A percentile compares a stretch with the other conserved stretches of the same genome.
phyloP scores from a whole-genome alignment of 768 basidiomycete species.

The Hericium coralloides region DNA sequence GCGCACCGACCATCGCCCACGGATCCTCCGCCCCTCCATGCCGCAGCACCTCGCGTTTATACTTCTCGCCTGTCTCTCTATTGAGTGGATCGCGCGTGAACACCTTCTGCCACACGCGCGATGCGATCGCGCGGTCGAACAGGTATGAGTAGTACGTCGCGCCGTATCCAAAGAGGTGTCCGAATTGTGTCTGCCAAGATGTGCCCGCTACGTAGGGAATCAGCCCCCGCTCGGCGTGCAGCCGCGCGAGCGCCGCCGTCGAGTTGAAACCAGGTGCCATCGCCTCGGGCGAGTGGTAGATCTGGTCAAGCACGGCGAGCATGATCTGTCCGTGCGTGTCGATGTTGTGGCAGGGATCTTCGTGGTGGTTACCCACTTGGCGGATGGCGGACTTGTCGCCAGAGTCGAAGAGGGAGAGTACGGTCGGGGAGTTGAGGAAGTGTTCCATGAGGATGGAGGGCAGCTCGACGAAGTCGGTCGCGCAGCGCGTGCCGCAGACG shows the following conservation, averaged over 20 bases:
- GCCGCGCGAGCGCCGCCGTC: conserved; percentile 49
- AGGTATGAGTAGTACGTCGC: conserved; percentile 98
- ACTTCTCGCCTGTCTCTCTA: conserved; percentile 71
- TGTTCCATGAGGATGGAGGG: conserved; percentile 99
- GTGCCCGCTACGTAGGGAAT: conserved; percentile 81
- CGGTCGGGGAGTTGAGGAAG: conserved; percentile 78
- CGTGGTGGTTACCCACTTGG: conserved; percentile 55
- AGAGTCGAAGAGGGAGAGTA: conserved; percentile 75
- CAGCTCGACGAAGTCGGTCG: conserved; percentile 96
- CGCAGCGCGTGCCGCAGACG: conserved; percentile 93
- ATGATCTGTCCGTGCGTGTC: conserved; percentile 90
- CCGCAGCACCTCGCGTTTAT: conserved; percentile 63
- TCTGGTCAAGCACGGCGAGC: conserved; percentile 82
- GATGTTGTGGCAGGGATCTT: conserved; percentile 71
- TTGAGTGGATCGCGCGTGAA: conserved; percentile 63
- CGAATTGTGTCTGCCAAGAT: conserved; percentile 93
- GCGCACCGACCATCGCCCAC: conserved; percentile 79
- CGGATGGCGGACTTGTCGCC: conserved; percentile 30
- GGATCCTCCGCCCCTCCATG: conserved; percentile 90
- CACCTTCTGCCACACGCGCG: conserved; percentile 75
- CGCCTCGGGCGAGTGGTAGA: conserved; percentile 71
- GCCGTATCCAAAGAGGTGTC: conserved; percentile 92
- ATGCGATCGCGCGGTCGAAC: conserved; percentile 93
- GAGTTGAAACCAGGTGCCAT: conserved; percentile 59
- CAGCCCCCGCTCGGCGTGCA: conserved; percentile 63